Evolutionary conservation across 176 grass and related monocot genomes (phyloP).

Genomic region (Pontederia crassipes): DNA sequence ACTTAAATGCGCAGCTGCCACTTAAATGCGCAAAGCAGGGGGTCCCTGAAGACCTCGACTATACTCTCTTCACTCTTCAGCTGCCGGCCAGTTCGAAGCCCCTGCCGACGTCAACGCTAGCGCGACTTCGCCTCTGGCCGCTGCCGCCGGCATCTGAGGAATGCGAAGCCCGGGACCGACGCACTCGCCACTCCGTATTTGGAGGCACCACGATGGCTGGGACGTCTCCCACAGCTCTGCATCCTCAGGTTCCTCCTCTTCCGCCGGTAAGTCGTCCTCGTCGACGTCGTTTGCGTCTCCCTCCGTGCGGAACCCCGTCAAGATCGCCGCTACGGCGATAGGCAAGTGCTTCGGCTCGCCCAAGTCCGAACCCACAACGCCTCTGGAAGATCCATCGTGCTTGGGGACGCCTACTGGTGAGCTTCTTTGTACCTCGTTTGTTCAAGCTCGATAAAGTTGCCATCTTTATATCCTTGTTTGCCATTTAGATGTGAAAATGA

Average conservation of each 20-base stretch:
- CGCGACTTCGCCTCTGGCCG: no score
- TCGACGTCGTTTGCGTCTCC: not conserved
- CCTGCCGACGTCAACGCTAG: no score
- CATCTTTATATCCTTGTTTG: no score
- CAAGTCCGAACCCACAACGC: no score
- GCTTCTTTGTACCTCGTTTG: not conserved
- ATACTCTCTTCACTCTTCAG: no score
- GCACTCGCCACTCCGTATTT: not conserved
- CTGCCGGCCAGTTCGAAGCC: no score
- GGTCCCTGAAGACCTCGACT: no score
- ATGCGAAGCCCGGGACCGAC: not conserved
- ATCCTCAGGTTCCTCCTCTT: not conserved
- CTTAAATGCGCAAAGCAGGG: no score
- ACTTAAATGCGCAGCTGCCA: no score
- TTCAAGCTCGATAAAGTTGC: no score
- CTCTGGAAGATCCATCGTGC: not conserved
- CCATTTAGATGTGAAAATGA: no score
- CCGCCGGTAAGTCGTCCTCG: not conserved
- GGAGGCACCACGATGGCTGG: not conserved
- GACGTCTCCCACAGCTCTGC: not conserved
- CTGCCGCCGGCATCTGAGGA: no score
- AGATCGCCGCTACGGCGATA: not conserved
- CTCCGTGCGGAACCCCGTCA: not conserved
- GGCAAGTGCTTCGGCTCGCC: not conserved
- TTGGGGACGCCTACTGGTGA: constrained; percentile 1